These are phyloP conservation scores for Microcos paniculata DNA, from an alignment of 345 rosid species.

Conservation along the genomic window DNA sequence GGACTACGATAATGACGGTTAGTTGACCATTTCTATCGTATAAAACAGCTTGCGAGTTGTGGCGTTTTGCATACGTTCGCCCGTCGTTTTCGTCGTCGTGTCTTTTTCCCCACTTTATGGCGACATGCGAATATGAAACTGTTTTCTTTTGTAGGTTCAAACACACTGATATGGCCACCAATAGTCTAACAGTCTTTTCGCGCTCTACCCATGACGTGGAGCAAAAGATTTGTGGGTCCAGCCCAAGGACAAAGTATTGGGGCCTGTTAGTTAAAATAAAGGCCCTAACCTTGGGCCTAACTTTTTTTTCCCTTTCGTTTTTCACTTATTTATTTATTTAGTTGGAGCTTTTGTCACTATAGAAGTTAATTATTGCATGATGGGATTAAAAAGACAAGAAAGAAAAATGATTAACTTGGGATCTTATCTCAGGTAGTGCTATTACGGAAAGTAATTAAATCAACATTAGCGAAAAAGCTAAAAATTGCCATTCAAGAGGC, in stretches of 20 bases:
- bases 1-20: conserved; percentile 22
- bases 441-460: too few species aligned
- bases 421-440: too few species aligned
- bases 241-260: not conserved
- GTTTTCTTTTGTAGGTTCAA: not conserved
- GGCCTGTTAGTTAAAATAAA: not conserved
- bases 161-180: conserved; percentile 1
- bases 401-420: too few species aligned
- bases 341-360: too few species aligned
- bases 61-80: conserved; percentile 31
- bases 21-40: conserved; percentile 22
- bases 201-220: not conserved
- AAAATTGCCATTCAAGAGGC: not conserved
- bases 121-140: conserved; percentile 25
- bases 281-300: not conserved
- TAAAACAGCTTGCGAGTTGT: not conserved
- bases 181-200: not conserved
- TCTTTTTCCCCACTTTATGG: conserved; percentile 12
- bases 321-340: too few species aligned
- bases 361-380: too few species aligned
- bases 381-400: too few species aligned
- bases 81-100: conserved; percentile 26
- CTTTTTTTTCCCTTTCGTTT: not conserved
- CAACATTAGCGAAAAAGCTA: not conserved
- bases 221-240: not conserved